Base-by-base conservation (phyloP, 495 filamentous ascomycete species). In the Rusavskia elegans region DNA sequence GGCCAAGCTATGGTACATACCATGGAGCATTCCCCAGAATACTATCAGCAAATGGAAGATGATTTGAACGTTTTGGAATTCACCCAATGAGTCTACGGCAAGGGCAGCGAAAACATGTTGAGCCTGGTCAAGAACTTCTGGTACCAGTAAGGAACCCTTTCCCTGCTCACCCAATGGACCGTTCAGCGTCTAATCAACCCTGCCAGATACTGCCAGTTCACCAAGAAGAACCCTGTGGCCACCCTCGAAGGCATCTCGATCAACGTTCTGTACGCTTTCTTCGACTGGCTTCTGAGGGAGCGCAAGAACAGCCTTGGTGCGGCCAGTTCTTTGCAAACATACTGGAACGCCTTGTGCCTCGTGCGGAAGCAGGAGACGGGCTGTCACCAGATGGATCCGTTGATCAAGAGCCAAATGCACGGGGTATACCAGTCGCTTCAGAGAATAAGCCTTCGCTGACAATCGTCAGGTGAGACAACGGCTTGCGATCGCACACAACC, bases 371-470 rank as follows among this genome's bases (percentile, higher is more conserved):
- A 52, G 32, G 45, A 50, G 19, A 54, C 25, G 37, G 19, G 45
- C 36, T 42, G 2, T 54, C 21, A 49, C 10, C 3, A 41, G 3
- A 54, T 54, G 5, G 45, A 54, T 50, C 36, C 32, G 11, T 30
- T 54, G 10, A 42, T 49, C 27, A 54, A 54, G 46, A 54, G 35
- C 8, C n/a, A 49, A 36, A 52, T 52, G n/a, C 21, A 52, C 9
- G 39, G 39, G 30, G 50, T 54, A 50, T 41, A 27, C 8, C 37
- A 39, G 37, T 7, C 17, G 8, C 37, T 7, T 39, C 37, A 2
- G 7, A 7, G 37, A 39, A 2, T 39, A 39, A 9, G 37, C 37
- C 37, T 39, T 39, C 37, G 37, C 8, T 45, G 16, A 42, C 39
- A n/a, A 30, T 32, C 21, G 8, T 19, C 25, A 42, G 40, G 17